A percentile compares a stretch with the other conserved stretches of the same genome.
Conservation (phyloP, 495 filamentous ascomycete species). For the Lasiosphaeriaceae sp. region DNA sequence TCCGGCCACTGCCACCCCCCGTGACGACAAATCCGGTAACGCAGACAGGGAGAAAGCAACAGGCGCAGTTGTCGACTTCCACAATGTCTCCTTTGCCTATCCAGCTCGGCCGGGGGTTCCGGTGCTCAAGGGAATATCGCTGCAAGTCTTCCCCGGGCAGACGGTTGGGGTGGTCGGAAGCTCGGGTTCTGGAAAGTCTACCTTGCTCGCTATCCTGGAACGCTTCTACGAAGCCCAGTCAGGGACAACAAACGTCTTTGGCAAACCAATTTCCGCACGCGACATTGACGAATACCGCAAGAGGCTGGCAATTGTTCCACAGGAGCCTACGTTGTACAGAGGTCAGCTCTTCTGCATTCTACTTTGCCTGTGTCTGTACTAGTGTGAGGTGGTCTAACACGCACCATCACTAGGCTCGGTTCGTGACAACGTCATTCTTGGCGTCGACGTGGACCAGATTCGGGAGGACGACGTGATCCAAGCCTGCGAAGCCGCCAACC, state of each 20-base stretch:
- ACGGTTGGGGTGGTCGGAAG: conserved; percentile 67
- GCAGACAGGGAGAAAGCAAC: conserved; percentile 31
- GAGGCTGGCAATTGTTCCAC: conserved; percentile 57
- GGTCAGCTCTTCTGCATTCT: too few species aligned
- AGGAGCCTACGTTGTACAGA: conserved; percentile 53
- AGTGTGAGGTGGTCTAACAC: too few species aligned
- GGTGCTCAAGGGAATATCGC: conserved; percentile 45
- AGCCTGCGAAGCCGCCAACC: too few species aligned
- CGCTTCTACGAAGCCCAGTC: conserved; percentile 56
- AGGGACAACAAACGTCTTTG: conserved; percentile 54
- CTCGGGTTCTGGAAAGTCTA: conserved; percentile 72
- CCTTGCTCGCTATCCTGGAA: conserved; percentile 60
- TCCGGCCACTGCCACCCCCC: neutral
- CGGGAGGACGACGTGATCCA: too few species aligned
- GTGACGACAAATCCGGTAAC: neutral
- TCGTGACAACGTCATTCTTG: too few species aligned
- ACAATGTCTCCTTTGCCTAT: conserved; percentile 57
- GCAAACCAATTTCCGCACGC: conserved; percentile 39
- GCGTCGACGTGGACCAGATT: too few species aligned
- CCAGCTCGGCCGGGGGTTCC: conserved; percentile 51
- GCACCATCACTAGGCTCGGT: too few species aligned
- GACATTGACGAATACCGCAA: conserved; percentile 48
- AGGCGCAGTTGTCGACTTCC: conserved; percentile 51
- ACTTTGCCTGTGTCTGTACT: too few species aligned
- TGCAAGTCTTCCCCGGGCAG: conserved; percentile 59